A percentile compares a stretch with the other conserved stretches of the same genome.
phyloP scores from a whole-genome alignment of 495 filamentous ascomycete genomes.

The Friedmanniomyces simplex region DNA sequence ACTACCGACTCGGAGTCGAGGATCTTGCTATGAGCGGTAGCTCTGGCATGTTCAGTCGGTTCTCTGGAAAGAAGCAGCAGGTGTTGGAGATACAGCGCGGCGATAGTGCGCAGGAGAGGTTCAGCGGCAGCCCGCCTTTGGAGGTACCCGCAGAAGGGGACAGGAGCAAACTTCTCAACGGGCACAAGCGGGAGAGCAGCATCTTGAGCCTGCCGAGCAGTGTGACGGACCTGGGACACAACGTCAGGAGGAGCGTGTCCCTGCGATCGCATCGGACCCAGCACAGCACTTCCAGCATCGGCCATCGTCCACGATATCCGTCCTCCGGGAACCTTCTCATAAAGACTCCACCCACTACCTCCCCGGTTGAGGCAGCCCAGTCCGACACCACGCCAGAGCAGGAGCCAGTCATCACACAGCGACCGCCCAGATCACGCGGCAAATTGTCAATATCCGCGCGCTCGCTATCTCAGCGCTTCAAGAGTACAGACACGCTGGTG shows the following conservation, averaged over 20 bases:
- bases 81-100: not conserved
- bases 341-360: constrained; percentile 6
- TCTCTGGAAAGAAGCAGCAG: constrained; percentile 6
- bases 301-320: constrained; percentile 10
- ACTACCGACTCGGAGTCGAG: not conserved
- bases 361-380: constrained; percentile 9
- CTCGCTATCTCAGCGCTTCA: constrained; percentile 15
- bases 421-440: not conserved
- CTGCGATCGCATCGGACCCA: constrained; percentile 19
- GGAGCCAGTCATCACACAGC: not conserved
- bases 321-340: constrained; percentile 14
- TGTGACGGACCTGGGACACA: constrained; percentile 18
- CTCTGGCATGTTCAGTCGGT: constrained; percentile 14
- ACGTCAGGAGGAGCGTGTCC: constrained; percentile 20
- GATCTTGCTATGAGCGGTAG: not conserved
- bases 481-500: constrained; percentile 5
- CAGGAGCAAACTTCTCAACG: constrained; percentile 9
- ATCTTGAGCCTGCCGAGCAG: constrained; percentile 15
- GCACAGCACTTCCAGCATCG: constrained; percentile 2
- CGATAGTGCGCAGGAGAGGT: not conserved
- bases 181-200: constrained; percentile 14
- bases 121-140: constrained; percentile 2
- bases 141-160: constrained; percentile 6
- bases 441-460: constrained; percentile 14
- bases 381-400: not conserved